phyloP scores from a whole-genome alignment of 2,329 filamentous ascomycete species.

The Cladosporium halotolerans region DNA sequence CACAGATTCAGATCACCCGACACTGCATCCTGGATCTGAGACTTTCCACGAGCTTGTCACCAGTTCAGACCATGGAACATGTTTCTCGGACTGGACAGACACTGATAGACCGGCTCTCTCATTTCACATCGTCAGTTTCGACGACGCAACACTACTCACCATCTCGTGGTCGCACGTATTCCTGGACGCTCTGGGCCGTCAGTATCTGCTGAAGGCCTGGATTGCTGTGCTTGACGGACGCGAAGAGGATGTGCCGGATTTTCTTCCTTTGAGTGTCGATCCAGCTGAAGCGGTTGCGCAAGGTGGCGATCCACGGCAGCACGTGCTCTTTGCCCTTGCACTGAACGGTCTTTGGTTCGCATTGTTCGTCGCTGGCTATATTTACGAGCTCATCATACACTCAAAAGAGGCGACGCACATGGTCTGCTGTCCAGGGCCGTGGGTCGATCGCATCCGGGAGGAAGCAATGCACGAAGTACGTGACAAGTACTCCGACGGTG shows the following conservation, averaged over 20 bases:
- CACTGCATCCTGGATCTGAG: background rate
- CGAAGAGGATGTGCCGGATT: conserved; percentile 16
- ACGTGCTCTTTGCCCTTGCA: conserved; percentile 12
- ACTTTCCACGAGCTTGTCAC: conserved; percentile 8
- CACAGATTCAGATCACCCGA: background rate
- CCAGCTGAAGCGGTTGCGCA: conserved; percentile 18
- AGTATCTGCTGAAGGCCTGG: conserved; percentile 21
- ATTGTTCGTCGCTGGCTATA: conserved; percentile 11
- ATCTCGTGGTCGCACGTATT: conserved; percentile 23
- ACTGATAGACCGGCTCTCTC: conserved; percentile 20
- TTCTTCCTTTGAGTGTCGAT: conserved; percentile 20
- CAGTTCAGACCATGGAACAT: conserved; percentile 5
- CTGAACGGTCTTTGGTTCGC: conserved; percentile 9
- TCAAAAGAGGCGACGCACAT: conserved; percentile 2
- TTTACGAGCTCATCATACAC: conserved; percentile 10
- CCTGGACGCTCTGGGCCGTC: conserved; percentile 20
- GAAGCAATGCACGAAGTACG: conserved; percentile 15
- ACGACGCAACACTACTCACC: conserved; percentile 22
- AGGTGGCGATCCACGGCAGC: conserved; percentile 14
- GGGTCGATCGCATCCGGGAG: conserved; percentile 16
- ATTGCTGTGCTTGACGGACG: conserved; percentile 20
- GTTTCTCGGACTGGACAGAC: conserved; percentile 12
- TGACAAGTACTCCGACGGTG: conserved; percentile 4
- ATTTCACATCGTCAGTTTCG: conserved; percentile 20
- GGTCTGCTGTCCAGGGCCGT: conserved; percentile 13